phyloP scores from a whole-genome alignment of 345 rosid species.

The Gossypium australe region DNA sequence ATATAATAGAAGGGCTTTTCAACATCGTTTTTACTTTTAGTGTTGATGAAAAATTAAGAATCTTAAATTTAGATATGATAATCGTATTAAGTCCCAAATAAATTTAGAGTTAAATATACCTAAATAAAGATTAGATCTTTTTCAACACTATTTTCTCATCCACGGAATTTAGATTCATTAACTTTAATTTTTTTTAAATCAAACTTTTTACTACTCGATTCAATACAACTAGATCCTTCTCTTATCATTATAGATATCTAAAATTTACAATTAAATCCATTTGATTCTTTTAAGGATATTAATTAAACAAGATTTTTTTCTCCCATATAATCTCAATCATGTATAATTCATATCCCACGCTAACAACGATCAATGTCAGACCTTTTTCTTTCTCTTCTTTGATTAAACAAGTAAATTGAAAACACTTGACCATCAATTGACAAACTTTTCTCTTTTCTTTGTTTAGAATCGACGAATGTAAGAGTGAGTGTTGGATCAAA shows the following conservation, averaged over 20 bases:
- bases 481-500: fast-evolving
- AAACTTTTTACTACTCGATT: too few relatives aligned
- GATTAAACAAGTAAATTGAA: background rate
- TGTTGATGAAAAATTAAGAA: too few relatives aligned
- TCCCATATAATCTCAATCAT: background rate
- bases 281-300: background rate
- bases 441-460: background rate
- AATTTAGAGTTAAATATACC: too few relatives aligned
- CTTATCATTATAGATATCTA: background rate
- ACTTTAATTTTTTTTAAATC: too few relatives aligned
- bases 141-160: too few relatives aligned
- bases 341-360: background rate
- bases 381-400: background rate
- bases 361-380: background rate
- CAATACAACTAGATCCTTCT: background rate
- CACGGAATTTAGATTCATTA: too few relatives aligned
- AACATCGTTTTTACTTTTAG: too few relatives aligned
- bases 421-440: background rate
- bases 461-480: too few relatives aligned
- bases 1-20: too few relatives aligned
- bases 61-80: too few relatives aligned
- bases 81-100: too few relatives aligned
- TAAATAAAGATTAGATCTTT: too few relatives aligned
- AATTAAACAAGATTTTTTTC: background rate
- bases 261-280: background rate